Conservation (phyloP, 176 grass and related monocot genomes). For the Bolboschoenus planiculmis region DNA sequence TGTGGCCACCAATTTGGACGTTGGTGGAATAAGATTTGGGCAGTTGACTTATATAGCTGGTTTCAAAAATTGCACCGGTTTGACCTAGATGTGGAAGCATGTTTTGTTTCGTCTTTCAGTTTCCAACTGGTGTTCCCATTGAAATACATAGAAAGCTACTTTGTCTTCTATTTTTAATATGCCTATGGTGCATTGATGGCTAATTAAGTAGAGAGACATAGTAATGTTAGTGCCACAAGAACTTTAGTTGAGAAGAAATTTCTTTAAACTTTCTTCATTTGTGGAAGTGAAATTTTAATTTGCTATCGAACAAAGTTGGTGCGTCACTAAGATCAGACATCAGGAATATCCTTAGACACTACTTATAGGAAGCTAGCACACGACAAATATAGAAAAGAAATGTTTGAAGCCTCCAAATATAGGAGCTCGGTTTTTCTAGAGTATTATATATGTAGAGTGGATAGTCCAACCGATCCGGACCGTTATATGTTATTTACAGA, state of each 20-base stretch:
- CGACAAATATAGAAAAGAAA: not conserved
- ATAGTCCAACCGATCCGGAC: too few species aligned
- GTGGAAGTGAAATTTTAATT: not conserved
- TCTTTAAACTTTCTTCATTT: not conserved
- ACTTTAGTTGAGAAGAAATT: not conserved
- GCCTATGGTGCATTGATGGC: not conserved
- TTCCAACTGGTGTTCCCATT: not conserved
- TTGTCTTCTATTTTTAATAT: not conserved
- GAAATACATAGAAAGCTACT: not conserved
- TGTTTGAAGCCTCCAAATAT: not conserved
- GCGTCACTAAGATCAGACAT: conserved; percentile 9
- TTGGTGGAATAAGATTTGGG: not conserved
- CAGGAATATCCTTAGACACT: conserved; percentile 16
- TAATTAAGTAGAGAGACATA: not conserved
- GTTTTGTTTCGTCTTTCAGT: not conserved
- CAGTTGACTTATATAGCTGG: not conserved
- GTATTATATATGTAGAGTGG: too few species aligned
- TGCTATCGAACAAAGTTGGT: conserved; percentile 8
- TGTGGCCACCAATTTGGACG: not conserved
- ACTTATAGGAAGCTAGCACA: not conserved
- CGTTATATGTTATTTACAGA: too few species aligned
- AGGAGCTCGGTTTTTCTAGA: too few species aligned
- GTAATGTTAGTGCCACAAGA: not conserved
- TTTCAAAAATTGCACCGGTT: conserved; percentile 6
- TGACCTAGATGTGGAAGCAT: not conserved